Evolutionary conservation across 202 grass and related monocot genomes (phyloP).

Genomic region (Musa balbisiana): DNA sequence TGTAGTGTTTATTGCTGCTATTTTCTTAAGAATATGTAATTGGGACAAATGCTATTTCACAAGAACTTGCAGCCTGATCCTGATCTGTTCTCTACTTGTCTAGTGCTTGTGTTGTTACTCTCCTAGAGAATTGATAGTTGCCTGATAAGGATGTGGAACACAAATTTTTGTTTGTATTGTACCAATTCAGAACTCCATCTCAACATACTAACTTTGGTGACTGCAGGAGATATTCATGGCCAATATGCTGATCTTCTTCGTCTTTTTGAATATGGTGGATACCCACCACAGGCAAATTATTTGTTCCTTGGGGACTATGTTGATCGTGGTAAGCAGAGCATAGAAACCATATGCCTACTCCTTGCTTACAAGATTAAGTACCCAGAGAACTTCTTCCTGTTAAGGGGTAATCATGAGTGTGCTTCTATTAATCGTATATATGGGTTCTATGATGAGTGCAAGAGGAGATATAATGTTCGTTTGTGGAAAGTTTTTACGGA

Average conservation of each 20-base stretch:
- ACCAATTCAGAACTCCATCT: no score
- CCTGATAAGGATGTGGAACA: no score
- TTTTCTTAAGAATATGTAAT: no score
- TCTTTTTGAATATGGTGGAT: background rate
- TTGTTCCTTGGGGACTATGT: background rate
- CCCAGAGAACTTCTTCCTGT: background rate
- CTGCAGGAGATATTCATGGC: background rate
- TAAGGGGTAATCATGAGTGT: background rate
- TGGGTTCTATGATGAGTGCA: slow-evolving; percentile 1
- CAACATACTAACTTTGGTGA: no score
- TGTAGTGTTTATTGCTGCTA: no score
- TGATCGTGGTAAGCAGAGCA: background rate
- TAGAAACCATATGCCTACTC: background rate
- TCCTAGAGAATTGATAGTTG: no score
- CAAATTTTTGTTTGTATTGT: no score
- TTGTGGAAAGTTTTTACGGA: slow-evolving; percentile 1
- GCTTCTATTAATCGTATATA: background rate
- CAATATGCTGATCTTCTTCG: background rate
- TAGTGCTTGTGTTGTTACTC: no score
- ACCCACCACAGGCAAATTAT: background rate
- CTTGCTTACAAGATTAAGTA: background rate
- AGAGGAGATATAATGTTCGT: background rate
- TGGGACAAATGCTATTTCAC: no score
- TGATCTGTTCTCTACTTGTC: no score
- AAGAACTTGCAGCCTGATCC: no score